These are phyloP conservation scores for Neonectria sp. DNA, from an alignment of 2,329 filamentous ascomycete species.

Conservation along the genomic window DNA sequence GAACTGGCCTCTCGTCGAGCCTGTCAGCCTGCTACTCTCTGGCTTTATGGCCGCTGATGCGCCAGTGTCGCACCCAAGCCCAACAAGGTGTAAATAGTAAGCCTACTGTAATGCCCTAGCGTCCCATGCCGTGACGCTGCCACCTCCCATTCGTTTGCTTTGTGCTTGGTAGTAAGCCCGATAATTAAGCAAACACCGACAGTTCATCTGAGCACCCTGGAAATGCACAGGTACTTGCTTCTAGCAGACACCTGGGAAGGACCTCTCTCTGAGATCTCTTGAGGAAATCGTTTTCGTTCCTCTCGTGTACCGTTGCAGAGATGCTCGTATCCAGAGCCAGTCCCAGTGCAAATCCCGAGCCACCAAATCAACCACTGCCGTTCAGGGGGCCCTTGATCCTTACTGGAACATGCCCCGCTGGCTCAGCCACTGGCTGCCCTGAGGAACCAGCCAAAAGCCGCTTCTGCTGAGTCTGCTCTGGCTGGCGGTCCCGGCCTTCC, in stretches of 20 bases:
- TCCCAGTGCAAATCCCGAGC: background rate
- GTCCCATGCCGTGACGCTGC: conserved; percentile 41
- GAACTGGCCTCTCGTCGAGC: conserved; percentile 6
- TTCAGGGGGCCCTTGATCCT: conserved; percentile 16
- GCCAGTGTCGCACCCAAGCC: conserved; percentile 19
- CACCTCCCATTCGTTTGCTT: conserved; percentile 43
- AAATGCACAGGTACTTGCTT: background rate
- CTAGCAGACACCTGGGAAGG: background rate
- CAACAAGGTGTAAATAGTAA: conserved; percentile 17
- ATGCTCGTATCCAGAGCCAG: background rate
- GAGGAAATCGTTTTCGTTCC: background rate
- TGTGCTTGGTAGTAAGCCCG: conserved; percentile 14
- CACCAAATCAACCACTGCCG: conserved; percentile 10
- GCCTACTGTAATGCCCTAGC: conserved; percentile 33
- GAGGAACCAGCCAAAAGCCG: too few relatives aligned
- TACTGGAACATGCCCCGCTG: conserved; percentile 10
- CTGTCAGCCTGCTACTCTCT: background rate
- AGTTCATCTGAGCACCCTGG: background rate
- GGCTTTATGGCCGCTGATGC: conserved; percentile 30
- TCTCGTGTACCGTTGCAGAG: background rate
- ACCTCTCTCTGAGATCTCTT: background rate
- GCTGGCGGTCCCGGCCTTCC: conserved; percentile 4
- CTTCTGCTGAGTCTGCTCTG: too few relatives aligned
- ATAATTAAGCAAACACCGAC: conserved; percentile 1
- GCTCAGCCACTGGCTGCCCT: background rate